These are phyloP conservation scores for Tillandsia leiboldiana DNA, from an alignment of 176 grass and related monocot species.

Conservation along the genomic window DNA sequence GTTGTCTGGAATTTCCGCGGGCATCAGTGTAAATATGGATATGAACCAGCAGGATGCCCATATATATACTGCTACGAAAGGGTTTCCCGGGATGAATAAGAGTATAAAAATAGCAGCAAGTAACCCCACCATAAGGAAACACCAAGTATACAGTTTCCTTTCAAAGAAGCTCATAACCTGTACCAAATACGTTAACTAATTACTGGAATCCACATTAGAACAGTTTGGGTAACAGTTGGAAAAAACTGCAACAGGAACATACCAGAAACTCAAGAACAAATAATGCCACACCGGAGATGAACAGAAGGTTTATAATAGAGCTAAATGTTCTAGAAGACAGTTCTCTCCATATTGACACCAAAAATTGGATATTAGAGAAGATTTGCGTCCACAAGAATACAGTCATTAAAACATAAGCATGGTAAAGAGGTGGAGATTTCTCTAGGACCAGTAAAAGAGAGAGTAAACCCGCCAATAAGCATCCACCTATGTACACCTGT, in stretches of 20 bases:
- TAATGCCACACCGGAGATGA: conserved; percentile 41
- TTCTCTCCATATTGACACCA: conserved; percentile 56
- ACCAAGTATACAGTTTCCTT: conserved; percentile 85
- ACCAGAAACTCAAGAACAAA: conserved; percentile 87
- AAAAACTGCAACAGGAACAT: conserved; percentile 3
- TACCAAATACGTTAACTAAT: conserved; percentile 23
- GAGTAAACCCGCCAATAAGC: conserved; percentile 47
- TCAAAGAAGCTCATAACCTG: conserved; percentile 95
- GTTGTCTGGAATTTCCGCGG: conserved; percentile 96
- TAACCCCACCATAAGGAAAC: conserved; percentile 66
- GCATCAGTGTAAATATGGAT: conserved; percentile 93
- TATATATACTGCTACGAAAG: conserved; percentile 44
- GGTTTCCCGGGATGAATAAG: conserved; percentile 40
- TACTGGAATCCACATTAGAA: neutral
- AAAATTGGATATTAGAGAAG: conserved; percentile 47
- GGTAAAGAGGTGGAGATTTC: conserved; percentile 83
- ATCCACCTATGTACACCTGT: conserved; percentile 77
- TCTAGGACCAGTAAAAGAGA: conserved; percentile 67
- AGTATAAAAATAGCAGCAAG: conserved; percentile 36
- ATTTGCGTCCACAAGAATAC: conserved; percentile 89
- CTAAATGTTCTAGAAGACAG: conserved; percentile 46
- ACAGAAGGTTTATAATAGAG: conserved; percentile 57
- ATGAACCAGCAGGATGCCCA: conserved; percentile 82
- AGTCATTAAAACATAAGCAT: conserved; percentile 84
- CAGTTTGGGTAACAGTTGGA: neutral